Percentiles rank a stretch among this genome's conserved stretches.
phyloP scores from a whole-genome alignment of 371 early-diverging fungal species.

The Rhizopus stolonifer region DNA sequence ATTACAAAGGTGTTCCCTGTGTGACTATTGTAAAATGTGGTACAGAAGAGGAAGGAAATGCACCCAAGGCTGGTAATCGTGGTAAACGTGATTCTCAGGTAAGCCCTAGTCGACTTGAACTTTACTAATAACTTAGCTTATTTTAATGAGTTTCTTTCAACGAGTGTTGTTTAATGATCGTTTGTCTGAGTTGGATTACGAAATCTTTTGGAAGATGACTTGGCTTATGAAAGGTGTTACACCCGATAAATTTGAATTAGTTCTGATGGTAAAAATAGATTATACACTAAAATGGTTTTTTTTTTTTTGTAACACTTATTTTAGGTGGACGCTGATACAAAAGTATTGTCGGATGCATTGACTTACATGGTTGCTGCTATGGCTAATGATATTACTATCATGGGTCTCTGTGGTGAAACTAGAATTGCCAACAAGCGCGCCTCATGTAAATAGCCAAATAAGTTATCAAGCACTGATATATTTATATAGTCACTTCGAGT shows the following conservation, averaged over 20 bases:
- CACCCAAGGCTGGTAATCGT: constrained; percentile 87
- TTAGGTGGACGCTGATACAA: constrained; percentile 93
- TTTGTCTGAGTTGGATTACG: constrained; percentile 93
- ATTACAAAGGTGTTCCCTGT: constrained; percentile 84
- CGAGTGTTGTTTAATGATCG: constrained; percentile 91
- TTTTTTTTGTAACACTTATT: constrained; percentile 5
- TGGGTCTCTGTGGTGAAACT: constrained; percentile 89
- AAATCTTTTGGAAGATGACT: constrained; percentile 90
- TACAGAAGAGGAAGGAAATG: constrained; percentile 31
- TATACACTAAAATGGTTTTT: neutral
- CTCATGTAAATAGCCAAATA: constrained; percentile 55
- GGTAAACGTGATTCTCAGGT: constrained; percentile 99
- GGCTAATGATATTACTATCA: constrained; percentile 78
- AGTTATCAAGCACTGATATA: neutral
- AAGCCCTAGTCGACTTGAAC: neutral
- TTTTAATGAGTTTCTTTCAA: constrained; percentile 95
- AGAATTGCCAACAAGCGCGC: constrained; percentile 79
- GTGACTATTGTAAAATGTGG: constrained; percentile 65
- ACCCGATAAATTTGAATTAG: constrained; percentile 87
- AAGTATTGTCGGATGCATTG: constrained; percentile 77
- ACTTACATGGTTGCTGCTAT: constrained; percentile 79
- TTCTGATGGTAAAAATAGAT: constrained; percentile 77
- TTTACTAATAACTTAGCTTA: constrained; percentile 14
- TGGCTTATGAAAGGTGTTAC: constrained; percentile 78
- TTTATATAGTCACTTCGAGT: constrained; percentile 26